Evolutionary conservation across 2,329 filamentous ascomycete genomes (phyloP), one percentile per base, ranked within the genome.

Genomic region (Plenodomus lindquistii): DNA sequence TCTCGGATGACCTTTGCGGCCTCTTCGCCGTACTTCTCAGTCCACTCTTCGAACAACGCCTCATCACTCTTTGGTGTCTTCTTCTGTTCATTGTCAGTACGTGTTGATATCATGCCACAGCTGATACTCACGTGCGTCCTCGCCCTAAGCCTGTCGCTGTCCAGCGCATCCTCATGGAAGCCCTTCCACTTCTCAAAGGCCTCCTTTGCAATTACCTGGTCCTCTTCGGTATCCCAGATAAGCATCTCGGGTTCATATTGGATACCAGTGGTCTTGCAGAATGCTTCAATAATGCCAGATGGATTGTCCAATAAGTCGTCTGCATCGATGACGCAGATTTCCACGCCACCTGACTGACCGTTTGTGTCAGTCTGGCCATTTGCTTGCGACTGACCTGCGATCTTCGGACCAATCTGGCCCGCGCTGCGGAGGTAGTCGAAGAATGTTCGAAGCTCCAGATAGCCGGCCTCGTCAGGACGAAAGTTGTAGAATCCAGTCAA

Each of bases 161-260:
- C 80, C 62, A 97, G 89, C 13, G 91, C 94, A 77, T 97, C 94
- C 60, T 97, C 89, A 72, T 97, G 94, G 77, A 96, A 97, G 10
- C 94, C 94, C 60, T 86, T 88, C 94, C 94, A 97, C 78, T 99
- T 97, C 75, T 92, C 91, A 75, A 97, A 97, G 16, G 85, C 86
- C 55, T 84, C 80, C 58, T 81, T 79, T 2, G 92, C 93, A 53
- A 82, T 77, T 42, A 75, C 62, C 60, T 91, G 85, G 62, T 87
- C 86, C 56, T 88, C 86, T 43, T 87, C 85, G 21, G 86, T 85
- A 54, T 88, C 83, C 94, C 94, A 97, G 49, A 82, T 79, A 54
- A 99, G 79, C 92, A 97, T 96, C 13, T 83, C 78, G 0, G 85
- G 83, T 37, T 77, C 77, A 72, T 87, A 99, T 15, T 88, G 82